Base-by-base conservation (phyloP, 192 early-diverging fungal genomes). In the Backusella circina region DNA sequence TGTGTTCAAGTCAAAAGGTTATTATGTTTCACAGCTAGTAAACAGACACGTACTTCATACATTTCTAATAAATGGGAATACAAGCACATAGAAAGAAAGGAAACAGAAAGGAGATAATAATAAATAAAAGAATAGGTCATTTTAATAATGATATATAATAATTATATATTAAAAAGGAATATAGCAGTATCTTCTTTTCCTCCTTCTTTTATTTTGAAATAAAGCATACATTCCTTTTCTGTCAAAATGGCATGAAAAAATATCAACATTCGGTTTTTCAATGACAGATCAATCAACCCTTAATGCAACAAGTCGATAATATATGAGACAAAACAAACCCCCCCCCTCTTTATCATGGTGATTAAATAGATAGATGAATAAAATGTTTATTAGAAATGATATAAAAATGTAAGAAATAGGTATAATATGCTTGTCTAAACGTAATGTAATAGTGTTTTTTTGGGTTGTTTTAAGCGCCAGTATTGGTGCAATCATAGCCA, bases 401-500 rank as follows among this genome's bases (percentile, higher is more conserved):
- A n/a, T n/a, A n/a, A 57, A 57, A 54, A 54, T 21, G 21, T 54
- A 47, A n/a, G 4, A 18, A 15, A 47, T 47, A 21, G 23, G n/a
- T 57, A 26, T 57, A 57, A 57, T 61, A 28, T 61, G 2, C 10
- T 61, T 61, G 18, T 57, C 54, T 61, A 28, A 28, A 28, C 26
- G 9, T 61, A 28, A 61, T 61, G 54, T 26, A 61, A 28, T 4
- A 28, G 15, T 1, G 54, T 61, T 61, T 61, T 23, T 51, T 21
- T n/a, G n/a, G 10, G 10, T 44, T 44, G 10, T 7, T 61, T 77
- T 81, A 81, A 28, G 79, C 79, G 23, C 79, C 79, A 26, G 75
- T 81, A 18, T 67, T 66, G 12, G 73, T 81, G 30, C 67, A 47
- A 73, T 81, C 79, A 66, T 66, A 47, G 5, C 71, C 67, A 66